Conservation (phyloP, 495 filamentous ascomycete genomes). For the Echria macrotheca region DNA sequence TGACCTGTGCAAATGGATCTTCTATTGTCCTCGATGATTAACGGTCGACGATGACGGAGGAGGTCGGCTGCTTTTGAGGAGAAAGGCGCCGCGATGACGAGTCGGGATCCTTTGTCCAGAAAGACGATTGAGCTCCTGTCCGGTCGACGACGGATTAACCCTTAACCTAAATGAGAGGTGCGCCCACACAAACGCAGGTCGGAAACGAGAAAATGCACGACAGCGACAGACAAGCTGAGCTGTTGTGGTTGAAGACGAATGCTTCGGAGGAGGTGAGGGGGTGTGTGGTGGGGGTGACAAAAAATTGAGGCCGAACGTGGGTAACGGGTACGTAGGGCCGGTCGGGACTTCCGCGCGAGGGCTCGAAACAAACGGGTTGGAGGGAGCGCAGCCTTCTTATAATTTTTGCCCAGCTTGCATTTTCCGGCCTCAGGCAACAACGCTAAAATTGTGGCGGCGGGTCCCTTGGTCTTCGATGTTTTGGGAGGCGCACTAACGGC, state of each 20-base stretch:
- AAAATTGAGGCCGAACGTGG: conserved; percentile 34
- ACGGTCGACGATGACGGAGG: conserved; percentile 32
- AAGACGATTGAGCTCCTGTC: conserved; percentile 28
- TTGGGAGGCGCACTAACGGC: conserved; percentile 16
- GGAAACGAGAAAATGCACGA: conserved; percentile 20
- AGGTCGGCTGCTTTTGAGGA: conserved; percentile 26
- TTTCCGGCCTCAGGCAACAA: conserved; percentile 29
- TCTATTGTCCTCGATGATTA: conserved; percentile 31
- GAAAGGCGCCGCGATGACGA: conserved; percentile 25
- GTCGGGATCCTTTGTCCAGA: conserved; percentile 27
- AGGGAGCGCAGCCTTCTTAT: conserved; percentile 45
- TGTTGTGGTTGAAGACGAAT: conserved; percentile 22
- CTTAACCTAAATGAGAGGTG: conserved; percentile 35
- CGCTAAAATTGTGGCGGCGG: conserved; percentile 28
- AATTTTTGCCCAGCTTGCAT: conserved; percentile 31
- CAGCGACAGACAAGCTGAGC: conserved; percentile 31
- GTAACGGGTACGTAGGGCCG: conserved; percentile 39
- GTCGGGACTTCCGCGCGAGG: conserved; percentile 45
- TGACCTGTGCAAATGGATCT: conserved; percentile 34
- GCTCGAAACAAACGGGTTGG: conserved; percentile 38
- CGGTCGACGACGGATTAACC: conserved; percentile 26
- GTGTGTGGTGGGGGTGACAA: conserved; percentile 33
- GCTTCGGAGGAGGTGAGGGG: conserved; percentile 23
- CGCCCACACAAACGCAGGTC: conserved; percentile 33
- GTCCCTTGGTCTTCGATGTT: conserved; percentile 25